A percentile compares a stretch with the other conserved stretches of the same genome.
Evolutionary conservation across 2,329 filamentous ascomycete species (phyloP).

Genomic region (Xylaria sp.): DNA sequence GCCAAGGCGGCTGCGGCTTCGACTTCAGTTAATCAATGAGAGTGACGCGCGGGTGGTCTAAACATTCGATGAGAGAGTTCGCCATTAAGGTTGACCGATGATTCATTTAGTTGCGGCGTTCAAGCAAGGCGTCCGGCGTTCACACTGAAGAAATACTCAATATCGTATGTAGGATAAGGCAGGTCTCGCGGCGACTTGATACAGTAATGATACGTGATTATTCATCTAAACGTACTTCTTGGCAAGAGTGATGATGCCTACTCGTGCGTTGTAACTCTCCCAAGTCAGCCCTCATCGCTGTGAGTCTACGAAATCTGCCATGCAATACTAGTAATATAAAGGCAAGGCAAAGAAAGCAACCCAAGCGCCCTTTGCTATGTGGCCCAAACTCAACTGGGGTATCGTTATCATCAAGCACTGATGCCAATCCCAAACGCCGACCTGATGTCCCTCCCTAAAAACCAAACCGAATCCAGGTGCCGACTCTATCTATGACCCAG

Average conservation of each 20-base stretch:
- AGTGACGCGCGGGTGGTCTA: too few relatives aligned
- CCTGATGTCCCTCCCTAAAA: conserved; percentile 31
- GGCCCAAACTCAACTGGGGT: conserved; percentile 28
- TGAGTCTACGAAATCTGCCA: neutral
- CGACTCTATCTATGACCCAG: conserved; percentile 41
- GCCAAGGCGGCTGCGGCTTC: conserved; percentile 34
- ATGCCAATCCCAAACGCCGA: conserved; percentile 39
- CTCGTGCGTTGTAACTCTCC: neutral
- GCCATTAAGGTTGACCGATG: neutral
- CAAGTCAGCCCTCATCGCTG: neutral
- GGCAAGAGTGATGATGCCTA: neutral
- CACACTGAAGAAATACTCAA: neutral
- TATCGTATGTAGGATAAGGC: neutral
- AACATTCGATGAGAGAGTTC: neutral
- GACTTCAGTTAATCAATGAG: conserved; percentile 20
- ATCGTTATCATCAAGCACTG: conserved; percentile 32
- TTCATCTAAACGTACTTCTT: neutral
- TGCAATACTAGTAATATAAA: conserved; percentile 10
- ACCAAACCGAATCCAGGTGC: conserved; percentile 25
- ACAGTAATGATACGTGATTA: conserved; percentile 3
- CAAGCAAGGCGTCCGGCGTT: conserved; percentile 28
- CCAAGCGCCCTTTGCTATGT: conserved; percentile 20
- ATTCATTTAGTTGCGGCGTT: neutral
- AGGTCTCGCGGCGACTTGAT: neutral
- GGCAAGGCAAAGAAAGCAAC: conserved; percentile 1